Conservation (phyloP, 192 early-diverging fungal species). For the Helicostylum pulchrum region DNA sequence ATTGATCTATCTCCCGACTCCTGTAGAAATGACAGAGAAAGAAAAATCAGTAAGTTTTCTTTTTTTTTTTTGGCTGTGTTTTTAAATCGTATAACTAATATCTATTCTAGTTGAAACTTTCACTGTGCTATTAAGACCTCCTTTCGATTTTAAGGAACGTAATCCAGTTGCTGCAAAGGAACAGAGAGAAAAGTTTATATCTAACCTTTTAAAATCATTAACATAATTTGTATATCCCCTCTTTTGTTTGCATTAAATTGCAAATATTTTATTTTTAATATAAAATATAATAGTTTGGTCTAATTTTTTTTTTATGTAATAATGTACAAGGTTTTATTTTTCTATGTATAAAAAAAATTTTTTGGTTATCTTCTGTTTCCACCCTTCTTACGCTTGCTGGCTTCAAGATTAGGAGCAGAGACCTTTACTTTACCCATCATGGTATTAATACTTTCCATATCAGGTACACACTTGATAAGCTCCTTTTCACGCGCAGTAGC, state of each 20-base stretch:
- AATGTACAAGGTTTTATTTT: no score
- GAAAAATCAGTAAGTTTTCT: conserved; percentile 41
- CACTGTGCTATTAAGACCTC: conserved; percentile 37
- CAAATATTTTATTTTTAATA: no score
- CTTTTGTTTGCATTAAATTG: no score
- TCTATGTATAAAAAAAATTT: no score
- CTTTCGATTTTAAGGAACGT: conserved; percentile 24
- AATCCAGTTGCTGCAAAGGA: conserved; percentile 27
- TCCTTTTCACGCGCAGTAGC: conserved; percentile 62
- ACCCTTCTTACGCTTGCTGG: conserved; percentile 56
- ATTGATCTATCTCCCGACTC: conserved; percentile 30
- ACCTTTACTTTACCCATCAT: conserved; percentile 91
- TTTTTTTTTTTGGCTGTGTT: not conserved
- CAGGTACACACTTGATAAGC: conserved; percentile 79
- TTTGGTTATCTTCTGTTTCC: conserved; percentile 12
- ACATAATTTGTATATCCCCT: no score
- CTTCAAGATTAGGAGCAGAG: conserved; percentile 71
- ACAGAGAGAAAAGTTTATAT: conserved; percentile 23
- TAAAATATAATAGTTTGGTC: no score
- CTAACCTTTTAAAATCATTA: not conserved
- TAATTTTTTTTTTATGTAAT: no score
- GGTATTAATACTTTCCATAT: conserved; percentile 74
- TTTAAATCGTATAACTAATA: not conserved
- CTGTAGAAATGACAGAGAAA: conserved; percentile 31
- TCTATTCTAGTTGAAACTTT: conserved; percentile 37